Evolutionary conservation across 2,329 filamentous ascomycete species (phyloP).

Genomic region (Colletotrichum salicis): DNA sequence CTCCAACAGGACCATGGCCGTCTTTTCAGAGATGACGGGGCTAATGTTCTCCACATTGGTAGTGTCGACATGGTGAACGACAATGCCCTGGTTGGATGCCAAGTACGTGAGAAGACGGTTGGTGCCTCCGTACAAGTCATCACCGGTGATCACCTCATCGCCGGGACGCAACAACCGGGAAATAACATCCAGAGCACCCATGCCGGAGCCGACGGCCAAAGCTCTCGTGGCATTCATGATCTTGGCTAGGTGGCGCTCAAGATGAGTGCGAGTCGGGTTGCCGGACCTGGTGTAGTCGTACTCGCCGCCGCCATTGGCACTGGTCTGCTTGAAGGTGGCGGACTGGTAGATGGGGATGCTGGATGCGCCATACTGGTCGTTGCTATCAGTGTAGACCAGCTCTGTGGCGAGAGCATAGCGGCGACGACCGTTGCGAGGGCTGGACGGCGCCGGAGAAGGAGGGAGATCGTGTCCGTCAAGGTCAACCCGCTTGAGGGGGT

Average conservation of each 20-base stretch:
- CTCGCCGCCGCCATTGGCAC: slow-evolving; percentile 80
- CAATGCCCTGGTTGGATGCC: slow-evolving; percentile 86
- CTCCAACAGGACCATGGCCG: slow-evolving; percentile 94
- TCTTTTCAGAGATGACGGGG: slow-evolving; percentile 78
- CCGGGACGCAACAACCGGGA: slow-evolving; percentile 89
- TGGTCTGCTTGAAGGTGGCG: slow-evolving; percentile 96
- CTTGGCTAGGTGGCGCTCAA: slow-evolving; percentile 97
- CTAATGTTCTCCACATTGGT: slow-evolving; percentile 79
- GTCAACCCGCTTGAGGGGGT: slow-evolving; percentile 71
- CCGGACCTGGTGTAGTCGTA: slow-evolving; percentile 99
- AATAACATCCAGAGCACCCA: slow-evolving; percentile 97
- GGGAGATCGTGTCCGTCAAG: slow-evolving; percentile 86
- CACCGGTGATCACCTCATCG: slow-evolving; percentile 96
- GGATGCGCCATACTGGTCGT: slow-evolving; percentile 96
- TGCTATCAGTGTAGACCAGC: slow-evolving; percentile 94
- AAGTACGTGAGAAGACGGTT: slow-evolving; percentile 94
- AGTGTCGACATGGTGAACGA: slow-evolving; percentile 96
- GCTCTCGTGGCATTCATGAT: slow-evolving; percentile 96
- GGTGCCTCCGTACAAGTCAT: slow-evolving; percentile 95
- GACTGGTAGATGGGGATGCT: slow-evolving; percentile 98
- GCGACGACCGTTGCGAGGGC: slow-evolving; percentile 80
- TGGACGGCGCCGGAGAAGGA: slow-evolving; percentile 92
- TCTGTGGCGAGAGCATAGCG: slow-evolving; percentile 96
- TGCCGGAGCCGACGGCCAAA: slow-evolving; percentile 93
- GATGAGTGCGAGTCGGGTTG: slow-evolving; percentile 94